Evolutionary conservation across 106 monocot species (phyloP).

Genomic region (Dendrobium huoshanense): DNA sequence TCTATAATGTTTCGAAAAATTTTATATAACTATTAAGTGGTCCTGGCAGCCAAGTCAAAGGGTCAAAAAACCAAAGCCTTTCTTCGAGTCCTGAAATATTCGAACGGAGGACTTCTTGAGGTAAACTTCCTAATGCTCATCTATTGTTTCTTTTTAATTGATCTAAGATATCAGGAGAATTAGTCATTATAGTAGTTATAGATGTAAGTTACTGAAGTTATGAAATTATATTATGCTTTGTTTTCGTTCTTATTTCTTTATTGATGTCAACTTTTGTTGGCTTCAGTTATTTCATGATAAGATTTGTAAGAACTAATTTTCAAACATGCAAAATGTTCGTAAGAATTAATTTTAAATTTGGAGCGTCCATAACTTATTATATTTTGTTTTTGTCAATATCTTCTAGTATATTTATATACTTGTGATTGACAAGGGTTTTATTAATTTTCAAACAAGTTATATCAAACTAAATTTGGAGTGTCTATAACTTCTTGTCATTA

Average conservation of each 20-base stretch:
- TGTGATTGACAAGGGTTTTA: background rate
- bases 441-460: background rate
- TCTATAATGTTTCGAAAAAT: background rate
- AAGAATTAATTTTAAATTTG: background rate
- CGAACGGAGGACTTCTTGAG: conserved; percentile 91
- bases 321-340: background rate
- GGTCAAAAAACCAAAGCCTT: conserved; percentile 70
- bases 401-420: background rate
- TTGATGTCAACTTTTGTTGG: background rate
- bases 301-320: background rate
- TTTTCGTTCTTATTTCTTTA: background rate
- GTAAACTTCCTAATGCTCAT: conserved; percentile 30
- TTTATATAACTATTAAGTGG: background rate
- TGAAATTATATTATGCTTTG: background rate
- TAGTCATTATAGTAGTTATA: background rate
- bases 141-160: background rate
- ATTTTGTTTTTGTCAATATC: background rate
- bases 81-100: conserved; percentile 87
- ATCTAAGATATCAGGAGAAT: background rate
- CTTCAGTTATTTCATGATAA: background rate
- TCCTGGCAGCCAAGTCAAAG: conserved; percentile 74
- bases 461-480: background rate
- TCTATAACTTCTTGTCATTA: background rate
- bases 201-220: background rate
- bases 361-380: background rate